Evolutionary conservation across 192 early-diverging fungal genomes (phyloP).

Genomic region (Coemansia sp.): DNA sequence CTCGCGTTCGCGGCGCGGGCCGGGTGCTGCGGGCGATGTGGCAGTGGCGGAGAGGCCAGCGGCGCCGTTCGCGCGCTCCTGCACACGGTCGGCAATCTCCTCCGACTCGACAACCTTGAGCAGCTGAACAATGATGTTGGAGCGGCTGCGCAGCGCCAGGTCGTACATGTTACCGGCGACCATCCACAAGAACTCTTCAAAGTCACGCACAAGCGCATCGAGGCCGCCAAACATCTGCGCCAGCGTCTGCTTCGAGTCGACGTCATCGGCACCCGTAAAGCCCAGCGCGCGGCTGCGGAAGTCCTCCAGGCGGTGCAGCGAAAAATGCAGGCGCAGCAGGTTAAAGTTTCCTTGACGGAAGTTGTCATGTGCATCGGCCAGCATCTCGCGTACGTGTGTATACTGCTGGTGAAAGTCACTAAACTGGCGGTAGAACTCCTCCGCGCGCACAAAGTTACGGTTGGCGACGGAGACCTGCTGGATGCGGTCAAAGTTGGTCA

Average conservation of each 20-base stretch:
- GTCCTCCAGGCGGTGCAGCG: constrained; percentile 81
- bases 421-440: constrained; percentile 83
- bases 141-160: constrained; percentile 68
- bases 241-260: constrained; percentile 83
- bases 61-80: constrained; percentile 39
- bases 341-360: constrained; percentile 58
- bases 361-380: constrained; percentile 62
- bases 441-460: constrained; percentile 91
- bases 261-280: constrained; percentile 64
- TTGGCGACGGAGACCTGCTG: constrained; percentile 91
- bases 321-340: constrained; percentile 84
- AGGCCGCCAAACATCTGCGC: constrained; percentile 82
- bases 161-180: constrained; percentile 78
- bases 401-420: constrained; percentile 83
- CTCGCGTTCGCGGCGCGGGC: constrained; percentile 36
- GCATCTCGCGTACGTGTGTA: constrained; percentile 64
- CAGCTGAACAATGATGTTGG: constrained; percentile 77
- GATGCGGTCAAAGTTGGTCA: constrained; percentile 88
- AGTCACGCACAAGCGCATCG: constrained; percentile 76
- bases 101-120: constrained; percentile 95
- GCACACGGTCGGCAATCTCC: constrained; percentile 73
- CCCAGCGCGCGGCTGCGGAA: constrained; percentile 85
- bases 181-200: constrained; percentile 85
- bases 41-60: constrained; percentile 15
- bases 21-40: constrained; percentile 10